Percentiles rank a stretch among this genome's conserved stretches.
These are phyloP conservation scores for Gloeostereum incarnatum DNA, from an alignment of 768 basidiomycete species.

Conservation along the genomic window DNA sequence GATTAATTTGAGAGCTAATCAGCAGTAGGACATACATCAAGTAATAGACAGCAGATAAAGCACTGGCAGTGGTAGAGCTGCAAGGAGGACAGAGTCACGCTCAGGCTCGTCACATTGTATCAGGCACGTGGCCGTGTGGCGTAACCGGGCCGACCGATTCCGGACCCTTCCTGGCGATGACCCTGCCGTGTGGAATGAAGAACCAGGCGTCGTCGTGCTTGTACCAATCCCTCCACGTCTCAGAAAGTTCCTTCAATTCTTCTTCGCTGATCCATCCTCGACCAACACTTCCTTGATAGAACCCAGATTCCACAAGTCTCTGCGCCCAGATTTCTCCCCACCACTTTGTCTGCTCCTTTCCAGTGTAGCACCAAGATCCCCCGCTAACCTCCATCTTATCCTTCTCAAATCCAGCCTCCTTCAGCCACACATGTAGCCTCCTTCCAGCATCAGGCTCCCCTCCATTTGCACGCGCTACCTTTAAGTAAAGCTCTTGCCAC, in stretches of 20 bases:
- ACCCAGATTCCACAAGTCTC: conserved; percentile 21
- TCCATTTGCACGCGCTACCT: conserved; percentile 20
- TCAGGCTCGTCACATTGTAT: no score
- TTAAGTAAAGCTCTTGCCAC: conserved; percentile 17
- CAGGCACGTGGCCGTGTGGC: no score
- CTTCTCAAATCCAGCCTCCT: conserved; percentile 22
- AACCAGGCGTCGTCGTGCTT: conserved; percentile 21
- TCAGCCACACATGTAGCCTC: conserved; percentile 24
- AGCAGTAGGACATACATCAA: no score
- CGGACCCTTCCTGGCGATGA: no score
- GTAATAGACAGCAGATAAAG: no score
- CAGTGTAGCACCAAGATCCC: conserved; percentile 26
- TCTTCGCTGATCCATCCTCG: conserved; percentile 14
- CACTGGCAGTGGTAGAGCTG: no score
- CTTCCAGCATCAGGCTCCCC: conserved; percentile 31
- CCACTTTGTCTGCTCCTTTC: conserved; percentile 24
- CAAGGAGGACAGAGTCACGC: no score
- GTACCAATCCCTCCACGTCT: conserved; percentile 19
- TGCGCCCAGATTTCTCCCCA: conserved; percentile 30
- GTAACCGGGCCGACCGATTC: no score
- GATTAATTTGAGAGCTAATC: no score
- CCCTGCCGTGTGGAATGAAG: conserved; percentile 19
- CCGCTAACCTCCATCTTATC: conserved; percentile 17
- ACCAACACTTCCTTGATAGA: conserved; percentile 19
- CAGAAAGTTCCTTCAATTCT: conserved; percentile 12